A percentile compares a stretch with the other conserved stretches of the same genome.
Evolutionary conservation across 306 rosid species (phyloP).

Genomic region (Trifolium dubium): DNA sequence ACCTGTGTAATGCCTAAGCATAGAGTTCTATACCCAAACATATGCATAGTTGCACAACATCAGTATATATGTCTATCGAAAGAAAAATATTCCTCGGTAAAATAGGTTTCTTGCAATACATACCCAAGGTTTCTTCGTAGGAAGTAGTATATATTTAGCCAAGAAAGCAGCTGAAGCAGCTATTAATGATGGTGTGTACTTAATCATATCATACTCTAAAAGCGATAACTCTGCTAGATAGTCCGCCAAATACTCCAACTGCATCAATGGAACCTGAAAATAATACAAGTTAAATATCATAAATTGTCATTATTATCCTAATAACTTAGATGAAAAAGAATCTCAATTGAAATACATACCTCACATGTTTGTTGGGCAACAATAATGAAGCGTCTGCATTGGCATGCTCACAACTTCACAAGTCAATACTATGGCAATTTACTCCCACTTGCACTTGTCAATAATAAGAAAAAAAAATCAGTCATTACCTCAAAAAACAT

Average conservation of each 20-base stretch:
- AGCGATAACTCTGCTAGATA: constrained; percentile 67
- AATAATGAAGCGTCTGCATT: constrained; percentile 56
- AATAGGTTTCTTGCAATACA: constrained; percentile 33
- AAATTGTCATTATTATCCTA: constrained; percentile 7
- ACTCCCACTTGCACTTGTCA: constrained; percentile 10
- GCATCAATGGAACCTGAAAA: constrained; percentile 55
- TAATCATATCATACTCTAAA: constrained; percentile 60
- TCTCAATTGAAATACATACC: constrained; percentile 48
- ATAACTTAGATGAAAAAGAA: neutral
- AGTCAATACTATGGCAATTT: constrained; percentile 36
- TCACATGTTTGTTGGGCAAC: constrained; percentile 56
- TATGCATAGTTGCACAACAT: constrained; percentile 33
- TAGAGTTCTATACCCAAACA: constrained; percentile 54
- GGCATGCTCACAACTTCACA: constrained; percentile 45
- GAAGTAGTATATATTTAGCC: constrained; percentile 64
- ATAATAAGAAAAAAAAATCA: constrained; percentile 30
- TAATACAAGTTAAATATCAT: constrained; percentile 17
- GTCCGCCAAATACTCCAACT: constrained; percentile 60
- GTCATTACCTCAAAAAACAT: constrained; percentile 73
- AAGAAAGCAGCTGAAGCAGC: constrained; percentile 75
- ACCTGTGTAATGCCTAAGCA: constrained; percentile 58
- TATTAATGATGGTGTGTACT: constrained; percentile 58
- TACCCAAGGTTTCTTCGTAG: constrained; percentile 70
- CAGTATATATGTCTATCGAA: constrained; percentile 9
- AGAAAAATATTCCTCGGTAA: constrained; percentile 33